These are phyloP conservation scores for Lachancea waltii DNA, from an alignment of 805 yeast genomes.

Conservation along the genomic window DNA sequence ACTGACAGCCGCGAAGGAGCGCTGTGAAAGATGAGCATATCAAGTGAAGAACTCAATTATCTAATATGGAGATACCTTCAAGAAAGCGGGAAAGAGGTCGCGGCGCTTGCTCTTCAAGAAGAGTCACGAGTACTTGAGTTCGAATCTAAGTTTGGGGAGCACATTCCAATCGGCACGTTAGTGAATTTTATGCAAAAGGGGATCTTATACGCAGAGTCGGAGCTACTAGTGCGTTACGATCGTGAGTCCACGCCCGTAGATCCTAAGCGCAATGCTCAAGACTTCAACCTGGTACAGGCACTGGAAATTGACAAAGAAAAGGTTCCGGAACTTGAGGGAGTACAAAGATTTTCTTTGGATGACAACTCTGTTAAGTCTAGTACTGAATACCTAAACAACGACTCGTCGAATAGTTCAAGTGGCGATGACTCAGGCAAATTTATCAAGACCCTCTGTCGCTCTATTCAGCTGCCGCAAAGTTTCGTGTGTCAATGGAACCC, in stretches of 20 bases:
- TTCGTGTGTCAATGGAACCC: constrained; percentile 56
- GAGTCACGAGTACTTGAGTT: constrained; percentile 57
- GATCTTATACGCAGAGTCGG: constrained; percentile 66
- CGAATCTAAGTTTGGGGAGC: constrained; percentile 43
- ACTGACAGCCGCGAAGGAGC: no score
- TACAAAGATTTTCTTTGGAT: constrained; percentile 31
- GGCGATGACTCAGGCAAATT: constrained; percentile 19
- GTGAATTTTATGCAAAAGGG: constrained; percentile 85
- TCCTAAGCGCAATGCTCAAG: constrained; percentile 20
- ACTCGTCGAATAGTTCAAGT: constrained; percentile 3
- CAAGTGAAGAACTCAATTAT: constrained; percentile 81
- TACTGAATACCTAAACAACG: neutral
- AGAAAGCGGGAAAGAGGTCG: constrained; percentile 69
- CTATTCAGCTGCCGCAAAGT: constrained; percentile 37
- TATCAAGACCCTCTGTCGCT: constrained; percentile 36
- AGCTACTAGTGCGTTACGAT: constrained; percentile 42
- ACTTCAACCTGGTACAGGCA: constrained; percentile 51
- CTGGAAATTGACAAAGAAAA: constrained; percentile 38
- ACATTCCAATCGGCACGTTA: constrained; percentile 71
- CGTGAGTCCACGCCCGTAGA: constrained; percentile 22
- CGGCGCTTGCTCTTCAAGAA: constrained; percentile 76
- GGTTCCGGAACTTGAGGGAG: constrained; percentile 26
- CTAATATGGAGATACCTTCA: constrained; percentile 89
- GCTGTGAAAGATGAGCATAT: constrained; percentile 57
- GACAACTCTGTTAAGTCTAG: constrained; percentile 12